A percentile compares a stretch with the other conserved stretches of the same genome.
Conservation (phyloP, 495 filamentous ascomycete species). For the Penicillium soppii region DNA sequence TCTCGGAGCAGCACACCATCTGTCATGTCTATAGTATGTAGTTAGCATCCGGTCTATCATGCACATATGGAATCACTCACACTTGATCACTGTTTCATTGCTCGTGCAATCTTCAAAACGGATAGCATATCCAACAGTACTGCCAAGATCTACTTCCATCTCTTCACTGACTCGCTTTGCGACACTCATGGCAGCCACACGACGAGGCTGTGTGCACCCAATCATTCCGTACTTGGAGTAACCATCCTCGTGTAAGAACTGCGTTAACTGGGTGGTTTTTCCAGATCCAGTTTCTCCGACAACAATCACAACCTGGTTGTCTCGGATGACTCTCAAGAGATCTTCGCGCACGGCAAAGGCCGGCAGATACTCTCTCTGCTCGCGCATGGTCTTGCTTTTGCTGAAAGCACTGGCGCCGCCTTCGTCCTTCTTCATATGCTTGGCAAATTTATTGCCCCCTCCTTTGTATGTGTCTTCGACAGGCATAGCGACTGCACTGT, state of each 20-base stretch:
- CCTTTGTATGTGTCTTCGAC: constrained; percentile 68
- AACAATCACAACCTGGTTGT: constrained; percentile 96
- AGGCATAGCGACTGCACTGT: constrained; percentile 76
- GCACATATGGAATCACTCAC: constrained; percentile 29
- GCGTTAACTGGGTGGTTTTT: constrained; percentile 94
- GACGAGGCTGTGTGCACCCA: constrained; percentile 90
- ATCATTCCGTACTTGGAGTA: constrained; percentile 87
- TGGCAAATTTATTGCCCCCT: constrained; percentile 76
- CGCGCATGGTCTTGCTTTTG: constrained; percentile 82
- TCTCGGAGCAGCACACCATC: constrained; percentile 95
- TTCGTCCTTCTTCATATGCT: constrained; percentile 84
- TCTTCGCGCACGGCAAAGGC: constrained; percentile 98
- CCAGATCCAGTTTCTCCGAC: constrained; percentile 96
- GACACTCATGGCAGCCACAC: constrained; percentile 98
- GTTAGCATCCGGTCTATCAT: constrained; percentile 15
- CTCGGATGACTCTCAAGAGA: constrained; percentile 86
- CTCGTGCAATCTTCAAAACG: constrained; percentile 98
- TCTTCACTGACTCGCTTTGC: constrained; percentile 98
- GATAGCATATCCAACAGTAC: constrained; percentile 92
- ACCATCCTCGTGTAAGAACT: constrained; percentile 92
- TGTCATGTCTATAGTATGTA: constrained; percentile 75
- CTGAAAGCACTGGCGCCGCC: constrained; percentile 86
- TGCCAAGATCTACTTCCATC: constrained; percentile 95
- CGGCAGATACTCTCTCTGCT: constrained; percentile 92
- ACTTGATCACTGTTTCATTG: constrained; percentile 93